Conservation (phyloP, 2,329 filamentous ascomycete species). For the Penicillium sp. region DNA sequence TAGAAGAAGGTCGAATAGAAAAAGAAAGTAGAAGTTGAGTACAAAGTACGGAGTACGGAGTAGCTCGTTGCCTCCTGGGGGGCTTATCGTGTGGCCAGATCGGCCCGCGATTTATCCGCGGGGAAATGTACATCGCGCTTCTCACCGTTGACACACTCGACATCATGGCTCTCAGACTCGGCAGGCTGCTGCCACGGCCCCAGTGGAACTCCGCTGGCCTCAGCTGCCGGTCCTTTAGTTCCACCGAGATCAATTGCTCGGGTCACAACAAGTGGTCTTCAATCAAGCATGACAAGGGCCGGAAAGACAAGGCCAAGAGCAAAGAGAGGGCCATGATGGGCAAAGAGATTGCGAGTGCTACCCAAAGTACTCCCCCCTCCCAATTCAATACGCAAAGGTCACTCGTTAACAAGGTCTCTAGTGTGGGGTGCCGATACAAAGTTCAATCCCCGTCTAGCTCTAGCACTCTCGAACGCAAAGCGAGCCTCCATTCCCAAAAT, state of each 20-base stretch:
- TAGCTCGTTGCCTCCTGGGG: slow-evolving; percentile 13
- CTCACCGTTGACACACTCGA: not conserved
- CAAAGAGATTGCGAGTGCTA: slow-evolving; percentile 72
- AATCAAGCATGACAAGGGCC: slow-evolving; percentile 92
- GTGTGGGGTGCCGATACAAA: slow-evolving; percentile 75
- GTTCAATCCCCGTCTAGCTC: slow-evolving; percentile 74
- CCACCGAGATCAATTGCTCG: slow-evolving; percentile 52
- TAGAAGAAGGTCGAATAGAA: slow-evolving; percentile 5
- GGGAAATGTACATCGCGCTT: slow-evolving; percentile 22
- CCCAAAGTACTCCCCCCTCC: slow-evolving; percentile 61
- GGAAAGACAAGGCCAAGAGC: slow-evolving; percentile 75
- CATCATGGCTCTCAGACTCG: slow-evolving; percentile 30
- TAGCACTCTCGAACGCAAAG: slow-evolving; percentile 74
- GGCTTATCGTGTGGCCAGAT: slow-evolving; percentile 23
- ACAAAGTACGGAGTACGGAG: not conserved
- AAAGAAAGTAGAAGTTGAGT: not conserved
- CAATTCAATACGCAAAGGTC: not conserved
- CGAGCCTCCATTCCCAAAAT: slow-evolving; percentile 83
- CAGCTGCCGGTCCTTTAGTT: slow-evolving; percentile 50
- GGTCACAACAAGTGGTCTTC: slow-evolving; percentile 96
- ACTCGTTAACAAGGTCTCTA: slow-evolving; percentile 35
- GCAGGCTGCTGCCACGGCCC: slow-evolving; percentile 21
- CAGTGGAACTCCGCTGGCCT: slow-evolving; percentile 12
- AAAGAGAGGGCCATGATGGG: slow-evolving; percentile 67
- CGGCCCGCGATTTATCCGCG: slow-evolving; percentile 17